Percentiles rank a stretch among this genome's conserved stretches.
phyloP scores from a whole-genome alignment of 495 filamentous ascomycete species.

The Elasticomyces elasticus region DNA sequence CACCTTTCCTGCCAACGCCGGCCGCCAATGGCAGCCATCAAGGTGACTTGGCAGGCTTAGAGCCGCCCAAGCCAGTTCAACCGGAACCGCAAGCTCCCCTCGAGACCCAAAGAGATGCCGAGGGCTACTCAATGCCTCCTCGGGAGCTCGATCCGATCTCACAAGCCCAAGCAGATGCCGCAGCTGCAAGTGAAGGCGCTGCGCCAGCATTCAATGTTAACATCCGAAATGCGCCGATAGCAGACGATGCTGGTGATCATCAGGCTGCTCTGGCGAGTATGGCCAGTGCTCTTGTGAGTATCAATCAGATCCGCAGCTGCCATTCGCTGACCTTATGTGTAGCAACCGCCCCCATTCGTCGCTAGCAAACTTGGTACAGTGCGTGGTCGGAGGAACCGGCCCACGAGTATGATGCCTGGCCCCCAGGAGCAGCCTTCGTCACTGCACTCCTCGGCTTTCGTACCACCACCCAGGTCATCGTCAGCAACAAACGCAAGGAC shows the following conservation, averaged over 20 bases:
- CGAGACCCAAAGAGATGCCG: conserved; percentile 45
- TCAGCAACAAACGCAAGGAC: background rate
- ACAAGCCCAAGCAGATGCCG: conserved; percentile 69
- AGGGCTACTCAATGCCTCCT: conserved; percentile 62
- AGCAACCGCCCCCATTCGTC: conserved; percentile 42
- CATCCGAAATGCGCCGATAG: conserved; percentile 86
- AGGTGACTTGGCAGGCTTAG: conserved; percentile 18
- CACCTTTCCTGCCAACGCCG: background rate
- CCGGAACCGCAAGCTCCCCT: background rate
- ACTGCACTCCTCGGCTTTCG: background rate
- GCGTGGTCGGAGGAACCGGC: conserved; percentile 73
- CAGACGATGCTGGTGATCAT: conserved; percentile 81
- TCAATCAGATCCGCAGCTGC: background rate
- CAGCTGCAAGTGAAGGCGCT: conserved; percentile 50
- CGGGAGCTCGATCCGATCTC: conserved; percentile 68
- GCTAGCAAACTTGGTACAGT: conserved; percentile 63
- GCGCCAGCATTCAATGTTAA: conserved; percentile 69
- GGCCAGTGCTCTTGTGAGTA: conserved; percentile 69
- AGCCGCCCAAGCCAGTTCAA: conserved; percentile 16
- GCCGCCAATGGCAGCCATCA: conserved; percentile 19
- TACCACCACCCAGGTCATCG: background rate
- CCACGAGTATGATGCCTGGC: conserved; percentile 53
- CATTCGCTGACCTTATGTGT: conserved; percentile 33
- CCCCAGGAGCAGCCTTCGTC: conserved; percentile 31
- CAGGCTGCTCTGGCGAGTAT: conserved; percentile 83